Percentiles rank a stretch among this genome's conserved stretches.
These are phyloP conservation scores for Larix kaempferi DNA, from an alignment of 75 land plant genomes.

Conservation along the genomic window DNA sequence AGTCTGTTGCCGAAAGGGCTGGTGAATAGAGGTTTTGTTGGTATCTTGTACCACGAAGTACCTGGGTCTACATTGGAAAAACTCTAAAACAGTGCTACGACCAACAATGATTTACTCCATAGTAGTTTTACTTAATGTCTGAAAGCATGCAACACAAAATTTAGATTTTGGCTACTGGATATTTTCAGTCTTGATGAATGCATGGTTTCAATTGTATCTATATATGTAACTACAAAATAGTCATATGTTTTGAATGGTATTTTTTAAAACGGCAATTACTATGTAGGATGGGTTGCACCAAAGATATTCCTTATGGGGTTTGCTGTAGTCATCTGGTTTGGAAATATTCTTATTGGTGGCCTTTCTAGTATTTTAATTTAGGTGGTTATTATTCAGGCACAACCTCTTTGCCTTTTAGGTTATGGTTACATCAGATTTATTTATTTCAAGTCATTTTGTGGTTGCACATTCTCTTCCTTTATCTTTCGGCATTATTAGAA, in stretches of 20 bases:
- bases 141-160: background rate
- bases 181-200: background rate
- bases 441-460: background rate
- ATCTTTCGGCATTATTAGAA: background rate
- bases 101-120: no score
- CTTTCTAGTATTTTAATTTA: constrained; percentile 84
- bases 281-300: constrained; percentile 98
- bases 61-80: no score
- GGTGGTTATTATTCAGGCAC: constrained; percentile 66
- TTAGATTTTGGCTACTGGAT: background rate
- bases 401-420: background rate
- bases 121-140: background rate
- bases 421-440: background rate
- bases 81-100: no score
- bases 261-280: constrained; percentile 46
- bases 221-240: background rate
- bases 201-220: background rate
- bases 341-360: constrained; percentile 89
- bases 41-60: no score
- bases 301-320: constrained; percentile 86
- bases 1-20: no score
- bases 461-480: background rate
- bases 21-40: no score
- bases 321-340: constrained; percentile 93
- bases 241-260: background rate